Evolutionary conservation across 1,284 basidiomycete species (phyloP).

Genomic region (Fomitopsis schrenkii): DNA sequence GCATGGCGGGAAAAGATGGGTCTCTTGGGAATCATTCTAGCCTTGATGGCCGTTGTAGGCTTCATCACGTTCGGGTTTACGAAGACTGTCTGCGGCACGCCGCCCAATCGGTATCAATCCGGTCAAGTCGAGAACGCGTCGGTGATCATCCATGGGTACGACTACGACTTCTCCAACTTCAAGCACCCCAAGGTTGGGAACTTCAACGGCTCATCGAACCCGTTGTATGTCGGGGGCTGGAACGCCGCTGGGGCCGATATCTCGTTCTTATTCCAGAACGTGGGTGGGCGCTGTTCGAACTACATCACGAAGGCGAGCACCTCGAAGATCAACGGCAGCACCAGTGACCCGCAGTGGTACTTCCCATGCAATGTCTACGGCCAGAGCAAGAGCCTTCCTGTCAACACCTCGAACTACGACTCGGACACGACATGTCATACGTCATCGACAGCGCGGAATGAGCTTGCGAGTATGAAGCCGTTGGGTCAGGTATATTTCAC

Average conservation of each 20-base stretch:
- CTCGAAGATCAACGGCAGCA: constrained; percentile 62
- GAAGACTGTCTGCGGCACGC: constrained; percentile 85
- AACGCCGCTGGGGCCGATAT: constrained; percentile 82
- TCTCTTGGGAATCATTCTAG: constrained; percentile 75
- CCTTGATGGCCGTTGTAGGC: constrained; percentile 90
- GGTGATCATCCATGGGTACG: constrained; percentile 90
- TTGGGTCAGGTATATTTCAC: constrained; percentile 90
- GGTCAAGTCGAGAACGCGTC: constrained; percentile 78
- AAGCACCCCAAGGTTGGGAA: constrained; percentile 68
- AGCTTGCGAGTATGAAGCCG: constrained; percentile 46
- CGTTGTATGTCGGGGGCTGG: constrained; percentile 77
- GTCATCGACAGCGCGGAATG: constrained; percentile 45
- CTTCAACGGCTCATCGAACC: constrained; percentile 81
- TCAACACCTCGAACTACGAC: constrained; percentile 72
- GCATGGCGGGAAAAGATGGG: constrained; percentile 99
- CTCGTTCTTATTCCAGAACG: constrained; percentile 92
- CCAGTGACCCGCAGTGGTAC: constrained; percentile 75
- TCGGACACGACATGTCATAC: constrained; percentile 70
- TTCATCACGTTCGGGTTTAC: constrained; percentile 99
- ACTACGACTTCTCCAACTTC: constrained; percentile 89
- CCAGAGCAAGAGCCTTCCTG: constrained; percentile 61
- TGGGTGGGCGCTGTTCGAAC: constrained; percentile 78
- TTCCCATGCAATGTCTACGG: constrained; percentile 92
- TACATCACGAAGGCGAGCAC: constrained; percentile 71
- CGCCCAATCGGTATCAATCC: constrained; percentile 76